Evolutionary conservation across 192 early-diverging fungal genomes (phyloP).

Genomic region (Haplosporangium gracile): DNA sequence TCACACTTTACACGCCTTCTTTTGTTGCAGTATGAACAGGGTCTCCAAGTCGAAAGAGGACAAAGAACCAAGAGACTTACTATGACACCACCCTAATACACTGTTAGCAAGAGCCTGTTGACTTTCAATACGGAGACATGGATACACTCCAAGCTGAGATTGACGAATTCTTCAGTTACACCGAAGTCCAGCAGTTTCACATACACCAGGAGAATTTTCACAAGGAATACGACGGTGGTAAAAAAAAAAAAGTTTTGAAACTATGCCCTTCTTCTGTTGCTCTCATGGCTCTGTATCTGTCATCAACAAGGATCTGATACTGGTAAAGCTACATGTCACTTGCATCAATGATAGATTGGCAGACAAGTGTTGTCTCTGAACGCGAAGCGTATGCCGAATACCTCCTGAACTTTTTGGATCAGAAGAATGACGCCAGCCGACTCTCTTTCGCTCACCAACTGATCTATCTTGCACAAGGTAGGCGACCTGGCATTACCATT

Average conservation of each 20-base stretch:
- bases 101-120: slow-evolving; percentile 55
- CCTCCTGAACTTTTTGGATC: slow-evolving; percentile 72
- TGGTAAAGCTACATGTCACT: not conserved
- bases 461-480: slow-evolving; percentile 79
- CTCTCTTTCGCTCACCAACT: slow-evolving; percentile 67
- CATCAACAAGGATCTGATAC: not conserved
- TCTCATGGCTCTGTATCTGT: not conserved
- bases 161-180: slow-evolving; percentile 71
- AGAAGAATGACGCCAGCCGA: slow-evolving; percentile 60
- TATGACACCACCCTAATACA: not conserved
- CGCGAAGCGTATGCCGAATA: slow-evolving; percentile 61
- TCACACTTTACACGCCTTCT: too few relatives aligned
- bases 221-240: slow-evolving; percentile 57
- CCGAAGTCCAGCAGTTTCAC: slow-evolving; percentile 59
- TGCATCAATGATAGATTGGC: slow-evolving; percentile 58
- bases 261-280: not conserved
- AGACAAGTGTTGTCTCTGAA: slow-evolving; percentile 51
- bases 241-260: not conserved
- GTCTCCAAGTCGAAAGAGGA: not conserved
- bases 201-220: slow-evolving; percentile 59
- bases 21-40: not conserved
- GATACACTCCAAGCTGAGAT: slow-evolving; percentile 65
- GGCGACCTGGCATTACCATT: too few relatives aligned
- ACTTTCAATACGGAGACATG: slow-evolving; percentile 66
- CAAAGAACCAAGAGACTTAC: not conserved